phyloP scores from a whole-genome alignment of 148 eudicot species.

The Vaccinium corymbosum region DNA sequence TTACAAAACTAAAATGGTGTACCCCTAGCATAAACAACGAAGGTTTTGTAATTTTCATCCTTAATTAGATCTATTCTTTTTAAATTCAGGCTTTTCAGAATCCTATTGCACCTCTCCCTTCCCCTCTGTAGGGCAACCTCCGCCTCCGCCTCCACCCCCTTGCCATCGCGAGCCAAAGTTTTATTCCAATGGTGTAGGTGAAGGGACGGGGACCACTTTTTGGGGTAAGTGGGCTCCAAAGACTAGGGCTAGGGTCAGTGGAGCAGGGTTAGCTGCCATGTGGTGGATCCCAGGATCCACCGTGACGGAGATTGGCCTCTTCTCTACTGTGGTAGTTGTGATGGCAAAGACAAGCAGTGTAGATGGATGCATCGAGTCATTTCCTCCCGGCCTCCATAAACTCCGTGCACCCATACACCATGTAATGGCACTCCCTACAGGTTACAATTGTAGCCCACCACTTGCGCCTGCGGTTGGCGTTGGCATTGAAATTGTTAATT shows the following conservation, averaged over 20 bases:
- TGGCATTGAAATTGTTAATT: no score
- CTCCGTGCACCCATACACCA: not conserved
- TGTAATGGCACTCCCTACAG: no score
- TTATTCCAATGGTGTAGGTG: not conserved
- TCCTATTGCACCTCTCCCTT: no score
- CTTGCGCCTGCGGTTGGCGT: no score
- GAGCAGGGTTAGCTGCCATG: not conserved
- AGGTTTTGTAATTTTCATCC: no score
- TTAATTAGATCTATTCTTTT: no score
- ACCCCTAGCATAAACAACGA: no score
- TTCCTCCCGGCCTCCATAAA: no score
- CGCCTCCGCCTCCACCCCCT: not conserved
- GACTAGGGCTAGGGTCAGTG: not conserved
- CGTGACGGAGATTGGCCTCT: not conserved
- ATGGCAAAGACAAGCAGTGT: not conserved
- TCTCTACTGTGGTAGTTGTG: not conserved
- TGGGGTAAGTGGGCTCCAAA: not conserved
- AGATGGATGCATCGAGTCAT: not conserved
- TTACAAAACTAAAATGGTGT: no score
- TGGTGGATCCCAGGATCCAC: not conserved
- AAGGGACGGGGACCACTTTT: not conserved
- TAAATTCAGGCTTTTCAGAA: no score
- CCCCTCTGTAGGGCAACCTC: no score
- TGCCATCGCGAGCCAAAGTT: not conserved
- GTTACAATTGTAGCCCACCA: no score